phyloP scores from a whole-genome alignment of 2,329 filamentous ascomycete species.

The Helotiales sp. region DNA sequence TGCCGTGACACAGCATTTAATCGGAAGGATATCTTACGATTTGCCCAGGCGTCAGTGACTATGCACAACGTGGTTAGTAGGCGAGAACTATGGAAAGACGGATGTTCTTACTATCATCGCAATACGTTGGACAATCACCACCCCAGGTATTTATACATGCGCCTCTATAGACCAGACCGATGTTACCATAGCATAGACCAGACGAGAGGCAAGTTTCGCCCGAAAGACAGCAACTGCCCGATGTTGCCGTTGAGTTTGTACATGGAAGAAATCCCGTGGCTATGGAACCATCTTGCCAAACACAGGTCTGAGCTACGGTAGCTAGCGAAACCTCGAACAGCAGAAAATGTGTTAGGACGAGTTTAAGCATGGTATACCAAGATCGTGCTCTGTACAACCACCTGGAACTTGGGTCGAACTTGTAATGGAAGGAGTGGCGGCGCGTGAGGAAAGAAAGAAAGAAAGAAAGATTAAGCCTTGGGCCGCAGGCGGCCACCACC shows the following conservation, averaged over 20 bases:
- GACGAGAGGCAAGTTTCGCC: constrained; percentile 8
- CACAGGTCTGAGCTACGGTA: constrained; percentile 6
- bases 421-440: not conserved
- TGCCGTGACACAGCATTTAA: no score
- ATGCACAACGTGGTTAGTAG: not conserved
- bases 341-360: not conserved
- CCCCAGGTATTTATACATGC: constrained; percentile 14
- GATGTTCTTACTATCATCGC: constrained; percentile 9
- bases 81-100: not conserved
- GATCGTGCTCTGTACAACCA: not conserved
- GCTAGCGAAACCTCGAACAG: constrained; percentile 2
- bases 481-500: not conserved
- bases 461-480: no score
- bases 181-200: constrained; percentile 6
- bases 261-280: constrained; percentile 11
- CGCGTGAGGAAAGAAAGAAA: not conserved
- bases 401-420: not conserved
- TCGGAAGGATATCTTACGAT: not conserved
- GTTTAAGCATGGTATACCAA: not conserved
- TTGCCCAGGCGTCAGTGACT: constrained; percentile 6
- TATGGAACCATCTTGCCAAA: constrained; percentile 10
- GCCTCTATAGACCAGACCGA: constrained; percentile 9
- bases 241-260: constrained; percentile 4
- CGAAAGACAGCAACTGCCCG: constrained; percentile 11
- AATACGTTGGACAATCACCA: constrained; percentile 11